phyloP scores from a whole-genome alignment of 306 rosid species.

The Cicer bijugum region DNA sequence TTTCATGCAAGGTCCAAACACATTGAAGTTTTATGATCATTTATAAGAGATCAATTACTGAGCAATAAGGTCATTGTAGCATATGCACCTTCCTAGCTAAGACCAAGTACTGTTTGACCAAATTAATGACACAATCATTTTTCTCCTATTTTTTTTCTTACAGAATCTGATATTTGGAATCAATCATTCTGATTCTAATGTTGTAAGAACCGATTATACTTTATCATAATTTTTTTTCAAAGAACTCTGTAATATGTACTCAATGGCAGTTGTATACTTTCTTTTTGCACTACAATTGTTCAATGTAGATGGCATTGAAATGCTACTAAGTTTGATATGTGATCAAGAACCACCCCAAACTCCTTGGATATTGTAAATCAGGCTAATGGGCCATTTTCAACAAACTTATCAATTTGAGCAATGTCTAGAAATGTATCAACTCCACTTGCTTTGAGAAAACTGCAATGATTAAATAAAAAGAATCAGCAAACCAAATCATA shows the following conservation, averaged over 20 bases:
- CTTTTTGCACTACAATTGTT: slow-evolving; percentile 23
- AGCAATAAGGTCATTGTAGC: not conserved
- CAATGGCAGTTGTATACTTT: slow-evolving; percentile 14
- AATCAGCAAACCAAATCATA: slow-evolving; percentile 24
- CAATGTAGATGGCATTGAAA: slow-evolving; percentile 9
- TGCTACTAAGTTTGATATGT: not conserved
- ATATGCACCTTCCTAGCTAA: not conserved
- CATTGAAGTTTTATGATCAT: not conserved
- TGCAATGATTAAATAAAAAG: slow-evolving; percentile 43
- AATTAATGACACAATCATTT: not conserved
- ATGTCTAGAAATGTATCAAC: slow-evolving; percentile 63
- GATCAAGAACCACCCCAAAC: not conserved
- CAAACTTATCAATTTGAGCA: slow-evolving; percentile 56
- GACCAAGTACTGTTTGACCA: not conserved
- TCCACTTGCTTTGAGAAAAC: slow-evolving; percentile 66
- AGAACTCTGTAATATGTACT: slow-evolving; percentile 15
- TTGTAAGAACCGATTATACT: not conserved
- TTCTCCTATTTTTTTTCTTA: not conserved
- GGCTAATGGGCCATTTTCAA: slow-evolving; percentile 43
- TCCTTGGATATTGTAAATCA: slow-evolving; percentile 34
- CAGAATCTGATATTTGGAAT: not conserved
- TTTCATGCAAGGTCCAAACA: not conserved
- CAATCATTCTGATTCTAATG: slow-evolving; percentile 20
- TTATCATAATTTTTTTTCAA: not conserved
- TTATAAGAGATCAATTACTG: not conserved